Conservation (phyloP, 1,284 basidiomycete species). For the Chiua sp. region DNA sequence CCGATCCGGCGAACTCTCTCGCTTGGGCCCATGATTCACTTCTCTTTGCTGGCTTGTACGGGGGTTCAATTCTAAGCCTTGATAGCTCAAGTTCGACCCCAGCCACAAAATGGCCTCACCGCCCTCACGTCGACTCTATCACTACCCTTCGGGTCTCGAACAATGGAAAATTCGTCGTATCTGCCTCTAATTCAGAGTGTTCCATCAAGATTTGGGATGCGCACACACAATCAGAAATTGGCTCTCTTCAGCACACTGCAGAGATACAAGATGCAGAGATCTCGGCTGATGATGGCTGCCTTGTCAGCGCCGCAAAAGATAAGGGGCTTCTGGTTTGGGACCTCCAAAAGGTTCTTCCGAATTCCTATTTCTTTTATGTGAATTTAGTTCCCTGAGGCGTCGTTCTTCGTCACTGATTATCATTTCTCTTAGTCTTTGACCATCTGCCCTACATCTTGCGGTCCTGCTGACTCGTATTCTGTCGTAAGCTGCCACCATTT, state of each 20-base stretch:
- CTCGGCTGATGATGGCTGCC: constrained; percentile 18
- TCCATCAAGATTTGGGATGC: constrained; percentile 24
- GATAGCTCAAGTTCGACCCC: constrained; percentile 4
- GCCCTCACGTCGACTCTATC: constrained; percentile 21
- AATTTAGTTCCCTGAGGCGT: not conserved
- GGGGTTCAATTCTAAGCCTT: constrained; percentile 20
- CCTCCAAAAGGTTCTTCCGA: constrained; percentile 8
- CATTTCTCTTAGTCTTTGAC: constrained; percentile 13
- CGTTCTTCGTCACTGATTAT: not conserved
- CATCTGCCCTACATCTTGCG: not conserved
- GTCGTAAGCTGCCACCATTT: constrained; percentile 11
- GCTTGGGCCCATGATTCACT: constrained; percentile 25
- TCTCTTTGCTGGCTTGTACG: constrained; percentile 20
- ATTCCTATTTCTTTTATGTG: constrained; percentile 16
- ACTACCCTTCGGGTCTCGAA: constrained; percentile 20
- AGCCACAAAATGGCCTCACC: constrained; percentile 4
- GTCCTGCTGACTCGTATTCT: not conserved
- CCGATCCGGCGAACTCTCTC: constrained; percentile 16
- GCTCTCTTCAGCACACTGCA: constrained; percentile 10
- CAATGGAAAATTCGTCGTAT: constrained; percentile 27
- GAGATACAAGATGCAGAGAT: constrained; percentile 16
- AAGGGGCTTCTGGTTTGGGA: constrained; percentile 20
- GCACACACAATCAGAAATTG: constrained; percentile 5
- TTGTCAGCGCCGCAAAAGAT: constrained; percentile 12
- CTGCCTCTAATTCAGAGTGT: constrained; percentile 20